These are phyloP conservation scores for Jaapia argillacea DNA, from an alignment of 768 basidiomycete genomes.

Conservation along the genomic window DNA sequence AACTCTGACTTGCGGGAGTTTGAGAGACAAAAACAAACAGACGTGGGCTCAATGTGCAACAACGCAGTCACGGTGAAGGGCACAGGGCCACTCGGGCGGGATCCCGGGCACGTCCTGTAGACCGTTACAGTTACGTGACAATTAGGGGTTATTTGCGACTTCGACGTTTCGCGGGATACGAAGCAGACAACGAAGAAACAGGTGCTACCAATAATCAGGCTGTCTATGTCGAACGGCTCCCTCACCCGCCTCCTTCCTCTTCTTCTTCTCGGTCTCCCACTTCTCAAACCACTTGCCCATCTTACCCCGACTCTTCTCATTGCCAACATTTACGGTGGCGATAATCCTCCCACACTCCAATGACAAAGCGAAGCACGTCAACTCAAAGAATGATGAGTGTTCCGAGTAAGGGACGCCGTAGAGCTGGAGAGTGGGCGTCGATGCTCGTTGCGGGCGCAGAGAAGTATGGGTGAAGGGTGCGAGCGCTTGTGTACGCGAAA, in stretches of 20 bases:
- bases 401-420: conserved; percentile 91
- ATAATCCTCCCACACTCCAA: conserved; percentile 84
- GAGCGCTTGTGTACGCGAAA: conserved; percentile 44
- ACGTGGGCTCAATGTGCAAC: too few species aligned
- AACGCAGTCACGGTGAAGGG: too few species aligned
- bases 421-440: conserved; percentile 57
- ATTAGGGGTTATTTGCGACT: too few species aligned
- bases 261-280: conserved; percentile 79
- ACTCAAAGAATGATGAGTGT: conserved; percentile 91
- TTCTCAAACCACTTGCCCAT: conserved; percentile 85
- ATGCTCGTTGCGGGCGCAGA: conserved; percentile 61
- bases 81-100: too few species aligned
- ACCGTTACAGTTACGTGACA: too few species aligned
- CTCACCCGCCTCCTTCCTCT: conserved; percentile 24
- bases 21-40: too few species aligned
- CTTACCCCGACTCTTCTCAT: conserved; percentile 60
- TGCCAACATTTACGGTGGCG: conserved; percentile 88
- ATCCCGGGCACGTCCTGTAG: too few species aligned
- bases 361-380: conserved; percentile 91
- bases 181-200: too few species aligned
- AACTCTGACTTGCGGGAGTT: too few species aligned
- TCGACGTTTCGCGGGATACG: too few species aligned
- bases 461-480: conserved; percentile 60
- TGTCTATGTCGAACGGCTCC: too few species aligned
- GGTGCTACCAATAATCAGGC: too few species aligned